These are phyloP conservation scores for Suhomyces sp. DNA, from an alignment of 805 yeast species.

Conservation along the genomic window DNA sequence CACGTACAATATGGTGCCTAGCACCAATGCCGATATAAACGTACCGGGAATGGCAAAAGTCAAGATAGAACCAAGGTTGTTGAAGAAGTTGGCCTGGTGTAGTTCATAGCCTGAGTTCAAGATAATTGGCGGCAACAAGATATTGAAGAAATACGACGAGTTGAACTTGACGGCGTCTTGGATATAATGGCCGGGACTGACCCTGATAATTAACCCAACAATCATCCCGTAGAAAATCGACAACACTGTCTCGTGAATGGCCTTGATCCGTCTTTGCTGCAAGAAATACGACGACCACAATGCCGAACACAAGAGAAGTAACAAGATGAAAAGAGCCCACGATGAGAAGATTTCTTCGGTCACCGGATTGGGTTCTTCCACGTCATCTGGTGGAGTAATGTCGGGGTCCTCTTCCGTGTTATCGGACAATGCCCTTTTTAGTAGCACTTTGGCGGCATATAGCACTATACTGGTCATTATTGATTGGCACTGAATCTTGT, in stretches of 20 bases:
- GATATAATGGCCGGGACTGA: constrained; percentile 94
- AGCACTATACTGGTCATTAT: constrained; percentile 26
- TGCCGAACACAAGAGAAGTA: constrained; percentile 79
- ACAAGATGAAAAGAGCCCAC: constrained; percentile 91
- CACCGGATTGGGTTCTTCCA: constrained; percentile 72
- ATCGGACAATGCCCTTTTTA: constrained; percentile 32
- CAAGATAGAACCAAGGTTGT: constrained; percentile 85
- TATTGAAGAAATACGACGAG: constrained; percentile 89
- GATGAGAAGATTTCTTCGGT: constrained; percentile 94
- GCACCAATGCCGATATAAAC: constrained; percentile 82
- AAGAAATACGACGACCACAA: constrained; percentile 93
- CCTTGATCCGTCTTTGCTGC: constrained; percentile 87
- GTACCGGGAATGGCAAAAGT: constrained; percentile 98
- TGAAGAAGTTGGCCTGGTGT: constrained; percentile 92
- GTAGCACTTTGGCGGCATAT: constrained; percentile 23
- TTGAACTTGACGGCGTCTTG: constrained; percentile 96
- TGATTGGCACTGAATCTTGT: not conserved
- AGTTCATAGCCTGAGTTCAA: constrained; percentile 94
- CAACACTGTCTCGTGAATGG: constrained; percentile 95
- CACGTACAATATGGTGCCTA: constrained; percentile 81
- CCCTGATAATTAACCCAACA: constrained; percentile 85
- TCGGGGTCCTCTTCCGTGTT: constrained; percentile 43
- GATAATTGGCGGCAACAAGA: constrained; percentile 92
- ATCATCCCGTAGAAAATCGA: constrained; percentile 96
- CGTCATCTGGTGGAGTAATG: constrained; percentile 46